phyloP scores from a whole-genome alignment of 306 rosid genomes.

The Cucumis cinereus region DNA sequence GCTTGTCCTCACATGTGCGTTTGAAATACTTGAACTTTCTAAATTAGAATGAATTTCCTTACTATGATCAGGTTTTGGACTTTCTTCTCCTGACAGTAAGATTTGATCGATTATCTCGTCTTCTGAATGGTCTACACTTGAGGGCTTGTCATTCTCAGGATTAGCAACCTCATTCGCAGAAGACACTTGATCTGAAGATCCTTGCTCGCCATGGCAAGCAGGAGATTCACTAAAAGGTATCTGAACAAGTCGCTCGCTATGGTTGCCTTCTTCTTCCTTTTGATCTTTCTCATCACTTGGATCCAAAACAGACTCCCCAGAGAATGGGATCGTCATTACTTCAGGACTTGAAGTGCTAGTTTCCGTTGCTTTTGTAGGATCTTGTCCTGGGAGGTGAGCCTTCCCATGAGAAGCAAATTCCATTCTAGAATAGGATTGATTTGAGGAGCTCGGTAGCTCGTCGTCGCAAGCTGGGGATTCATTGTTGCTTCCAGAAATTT shows the following conservation, averaged over 20 bases:
- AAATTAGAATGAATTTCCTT: conserved; percentile 23
- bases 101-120: conserved; percentile 15
- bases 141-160: neutral
- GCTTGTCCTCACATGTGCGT: conserved; percentile 17
- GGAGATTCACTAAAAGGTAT: conserved; percentile 15
- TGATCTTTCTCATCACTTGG: neutral
- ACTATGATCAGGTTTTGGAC: conserved; percentile 16
- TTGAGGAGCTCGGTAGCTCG: neutral
- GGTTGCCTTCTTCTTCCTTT: conserved; percentile 3
- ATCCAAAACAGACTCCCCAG: conserved; percentile 13
- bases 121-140: conserved; percentile 11
- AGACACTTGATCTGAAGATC: conserved; percentile 21
- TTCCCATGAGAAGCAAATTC: conserved; percentile 1
- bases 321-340: conserved; percentile 8
- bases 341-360: conserved; percentile 17
- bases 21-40: conserved; percentile 21
- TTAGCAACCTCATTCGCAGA: conserved; percentile 2
- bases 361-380: conserved; percentile 18
- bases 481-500: neutral
- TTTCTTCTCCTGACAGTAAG: conserved; percentile 13
- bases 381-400: conserved; percentile 3
- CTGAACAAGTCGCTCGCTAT: conserved; percentile 19
- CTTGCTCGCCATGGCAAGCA: conserved; percentile 19
- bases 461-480: neutral
- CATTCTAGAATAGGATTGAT: neutral